Conservation (phyloP, 176 grass and related monocot species). For the Oryza meridionalis region DNA sequence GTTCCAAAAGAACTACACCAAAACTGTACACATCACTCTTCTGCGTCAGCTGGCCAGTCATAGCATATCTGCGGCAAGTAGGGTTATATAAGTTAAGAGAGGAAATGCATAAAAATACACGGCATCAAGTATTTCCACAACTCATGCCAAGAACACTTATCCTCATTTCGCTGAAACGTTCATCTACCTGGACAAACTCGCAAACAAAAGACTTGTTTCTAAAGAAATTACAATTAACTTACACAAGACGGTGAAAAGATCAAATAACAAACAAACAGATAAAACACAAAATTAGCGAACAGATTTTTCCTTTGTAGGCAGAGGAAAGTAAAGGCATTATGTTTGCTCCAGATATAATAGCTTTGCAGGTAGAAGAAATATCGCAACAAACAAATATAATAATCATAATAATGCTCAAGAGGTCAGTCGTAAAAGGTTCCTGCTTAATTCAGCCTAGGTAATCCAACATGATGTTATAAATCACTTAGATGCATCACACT, state of each 20-base stretch:
- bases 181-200: neutral
- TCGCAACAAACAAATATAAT: constrained; percentile 2
- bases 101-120: constrained; percentile 5
- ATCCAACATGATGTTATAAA: neutral
- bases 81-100: constrained; percentile 1
- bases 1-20: constrained; percentile 66
- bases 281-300: neutral
- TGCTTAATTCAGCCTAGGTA: constrained; percentile 6
- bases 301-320: neutral
- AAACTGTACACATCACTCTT: constrained; percentile 70
- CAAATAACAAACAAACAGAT: neutral
- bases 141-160: neutral
- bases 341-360: neutral
- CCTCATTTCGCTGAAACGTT: neutral
- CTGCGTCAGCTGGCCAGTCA: constrained; percentile 63
- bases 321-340: constrained; percentile 14
- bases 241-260: neutral
- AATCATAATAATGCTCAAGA: constrained; percentile 4
- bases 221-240: constrained; percentile 16
- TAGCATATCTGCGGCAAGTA: constrained; percentile 55
- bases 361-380: neutral
- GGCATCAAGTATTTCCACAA: neutral
- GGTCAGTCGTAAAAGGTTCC: constrained; percentile 13
- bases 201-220: neutral
- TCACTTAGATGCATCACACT: neutral